Conservation (phyloP, 805 yeast genomes). For the Starmera dryadoides region DNA sequence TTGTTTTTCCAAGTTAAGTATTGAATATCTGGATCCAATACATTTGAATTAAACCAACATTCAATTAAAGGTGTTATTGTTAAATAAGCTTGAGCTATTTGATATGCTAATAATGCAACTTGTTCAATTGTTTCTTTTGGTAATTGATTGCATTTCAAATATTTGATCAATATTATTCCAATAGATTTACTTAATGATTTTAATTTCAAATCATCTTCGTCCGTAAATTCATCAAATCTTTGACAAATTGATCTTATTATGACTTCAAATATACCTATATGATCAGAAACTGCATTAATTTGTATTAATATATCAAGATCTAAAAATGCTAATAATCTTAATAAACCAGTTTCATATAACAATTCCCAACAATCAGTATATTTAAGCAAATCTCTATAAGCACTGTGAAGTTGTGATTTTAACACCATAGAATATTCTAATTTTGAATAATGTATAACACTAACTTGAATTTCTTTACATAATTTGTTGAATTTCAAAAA, state of each 20-base stretch:
- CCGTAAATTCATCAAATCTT: constrained; percentile 9
- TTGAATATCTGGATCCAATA: constrained; percentile 11
- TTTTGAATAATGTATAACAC: too few species aligned
- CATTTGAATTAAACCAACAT: constrained; percentile 9
- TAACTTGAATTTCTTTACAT: too few species aligned
- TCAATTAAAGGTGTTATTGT: constrained; percentile 12
- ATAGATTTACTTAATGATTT: constrained; percentile 1
- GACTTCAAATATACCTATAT: constrained; percentile 10
- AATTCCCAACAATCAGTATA: too few species aligned
- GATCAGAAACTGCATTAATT: constrained; percentile 3
- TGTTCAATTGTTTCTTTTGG: constrained; percentile 1
- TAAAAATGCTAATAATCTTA: constrained; percentile 7
- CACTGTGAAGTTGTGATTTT: background rate
- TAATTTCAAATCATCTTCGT: constrained; percentile 1
- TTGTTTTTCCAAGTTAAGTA: constrained; percentile 1
- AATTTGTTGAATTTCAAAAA: too few species aligned
- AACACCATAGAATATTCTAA: too few species aligned
- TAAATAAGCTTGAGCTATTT: constrained; percentile 8
- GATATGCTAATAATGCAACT: constrained; percentile 6
- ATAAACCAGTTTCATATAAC: constrained; percentile 6
- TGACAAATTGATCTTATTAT: constrained; percentile 8
- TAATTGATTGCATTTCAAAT: constrained; percentile 2
- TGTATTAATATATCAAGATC: constrained; percentile 6
- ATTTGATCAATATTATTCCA: constrained; percentile 10
- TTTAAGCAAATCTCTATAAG: too few species aligned